Evolutionary conservation across 106 monocot genomes (phyloP).

Genomic region (Gastrodia elata): DNA sequence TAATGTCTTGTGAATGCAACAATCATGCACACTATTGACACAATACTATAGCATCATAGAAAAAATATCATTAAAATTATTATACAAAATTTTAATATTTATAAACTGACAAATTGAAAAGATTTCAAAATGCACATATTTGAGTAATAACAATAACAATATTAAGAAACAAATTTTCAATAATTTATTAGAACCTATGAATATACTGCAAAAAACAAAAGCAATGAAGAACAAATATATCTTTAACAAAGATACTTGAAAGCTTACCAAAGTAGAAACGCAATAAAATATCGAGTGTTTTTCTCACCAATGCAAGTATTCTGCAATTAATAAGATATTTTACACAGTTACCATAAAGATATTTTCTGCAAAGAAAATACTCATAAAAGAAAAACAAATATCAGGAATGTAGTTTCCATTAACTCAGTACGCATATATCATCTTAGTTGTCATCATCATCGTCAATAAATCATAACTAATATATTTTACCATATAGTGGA

Average conservation of each 20-base stretch:
- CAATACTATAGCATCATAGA: neutral
- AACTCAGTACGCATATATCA: neutral
- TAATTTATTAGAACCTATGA: neutral
- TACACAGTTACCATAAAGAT: neutral
- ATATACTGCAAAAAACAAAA: neutral
- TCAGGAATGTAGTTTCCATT: neutral
- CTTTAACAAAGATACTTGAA: neutral
- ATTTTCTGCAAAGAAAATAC: neutral
- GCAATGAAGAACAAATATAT: neutral
- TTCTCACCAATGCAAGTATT: constrained; percentile 98
- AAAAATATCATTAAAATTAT: neutral
- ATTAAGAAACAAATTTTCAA: neutral
- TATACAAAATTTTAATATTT: neutral
- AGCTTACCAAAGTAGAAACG: constrained; percentile 84
- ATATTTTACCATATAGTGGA: neutral
- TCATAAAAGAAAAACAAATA: neutral
- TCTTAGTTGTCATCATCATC: neutral
- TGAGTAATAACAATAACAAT: neutral
- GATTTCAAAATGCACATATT: neutral
- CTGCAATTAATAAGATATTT: constrained; percentile 38
- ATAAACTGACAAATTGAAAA: neutral
- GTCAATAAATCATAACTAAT: neutral
- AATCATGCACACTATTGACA: neutral
- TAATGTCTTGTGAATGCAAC: neutral
- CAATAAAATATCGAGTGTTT: constrained; percentile 84